Conservation (phyloP, 306 rosid species). For the Morella rubra region DNA sequence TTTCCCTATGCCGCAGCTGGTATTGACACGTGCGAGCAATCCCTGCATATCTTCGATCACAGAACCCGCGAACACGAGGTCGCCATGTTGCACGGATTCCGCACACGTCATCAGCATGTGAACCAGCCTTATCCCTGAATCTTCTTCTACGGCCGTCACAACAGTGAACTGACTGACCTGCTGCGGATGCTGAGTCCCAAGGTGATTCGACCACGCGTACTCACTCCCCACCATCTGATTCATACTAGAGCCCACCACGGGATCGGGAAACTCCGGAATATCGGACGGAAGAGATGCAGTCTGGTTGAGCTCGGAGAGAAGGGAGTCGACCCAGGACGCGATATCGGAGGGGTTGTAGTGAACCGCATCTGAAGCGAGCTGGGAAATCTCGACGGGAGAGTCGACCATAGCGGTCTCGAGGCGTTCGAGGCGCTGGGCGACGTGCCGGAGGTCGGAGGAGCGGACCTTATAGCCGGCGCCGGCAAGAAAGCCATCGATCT, state of each 20-base stretch:
- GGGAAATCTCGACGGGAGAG: constrained; percentile 57
- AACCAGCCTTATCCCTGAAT: constrained; percentile 77
- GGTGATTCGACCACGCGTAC: constrained; percentile 31
- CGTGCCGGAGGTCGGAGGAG: constrained; percentile 68
- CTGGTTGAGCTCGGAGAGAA: constrained; percentile 62
- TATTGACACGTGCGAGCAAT: constrained; percentile 54
- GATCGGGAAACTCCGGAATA: constrained; percentile 43
- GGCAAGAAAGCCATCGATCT: constrained; percentile 64
- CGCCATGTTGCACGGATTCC: constrained; percentile 70
- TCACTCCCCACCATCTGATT: constrained; percentile 12
- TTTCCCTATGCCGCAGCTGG: constrained; percentile 77
- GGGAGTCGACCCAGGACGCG: constrained; percentile 77
- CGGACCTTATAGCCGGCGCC: constrained; percentile 73
- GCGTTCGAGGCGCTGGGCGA: constrained; percentile 67
- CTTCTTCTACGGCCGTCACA: constrained; percentile 66
- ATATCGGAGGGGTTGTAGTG: constrained; percentile 75
- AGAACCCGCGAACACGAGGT: constrained; percentile 63
- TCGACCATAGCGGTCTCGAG: constrained; percentile 60
- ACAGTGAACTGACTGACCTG: constrained; percentile 32
- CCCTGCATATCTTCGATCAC: constrained; percentile 74
- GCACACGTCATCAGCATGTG: constrained; percentile 86
- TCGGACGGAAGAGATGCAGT: constrained; percentile 46
- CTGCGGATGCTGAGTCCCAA: constrained; percentile 27
- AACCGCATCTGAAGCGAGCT: constrained; percentile 59
- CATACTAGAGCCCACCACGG: constrained; percentile 5